Base-by-base conservation (phyloP, 2,329 filamentous ascomycete genomes). In the Bipolaris sorokiniana region DNA sequence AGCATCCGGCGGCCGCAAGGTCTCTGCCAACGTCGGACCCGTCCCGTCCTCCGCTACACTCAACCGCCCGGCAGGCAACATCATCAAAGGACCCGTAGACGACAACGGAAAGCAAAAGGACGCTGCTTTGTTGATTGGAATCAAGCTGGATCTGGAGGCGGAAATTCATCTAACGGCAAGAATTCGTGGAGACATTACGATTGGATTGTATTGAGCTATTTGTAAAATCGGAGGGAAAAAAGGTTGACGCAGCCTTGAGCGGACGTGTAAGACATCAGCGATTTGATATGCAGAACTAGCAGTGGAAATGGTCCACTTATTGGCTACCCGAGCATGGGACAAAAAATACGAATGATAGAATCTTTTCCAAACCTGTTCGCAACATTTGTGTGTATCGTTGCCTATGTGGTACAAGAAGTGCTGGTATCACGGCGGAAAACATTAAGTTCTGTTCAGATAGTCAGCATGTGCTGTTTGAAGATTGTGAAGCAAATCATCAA, bases 91-190 rank as follows among this genome's bases (percentile, higher is more conserved):
- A 10, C 80, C 84, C 13, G 81, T 82, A 31, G 83, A 86, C 59
- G 81, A 84, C 28, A 76, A 86, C 51, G 84, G 85, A 58, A 82
- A 84, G 65, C 77, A 83, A 57, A 87, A 85, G 75, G 74, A 82
- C 38, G 83, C 85, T 4, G 84, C 83, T 1, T 78, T 87, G 41
- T 79, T 87, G 65, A 79, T 88, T 36, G 85, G 85, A 54, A 86
- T 87, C 77, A 87, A 88, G 78, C 78, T 88, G 34, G 85, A 88
- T 68, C 75, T 87, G 18, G 85, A 88, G 71, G 85, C 85, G 13
- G 85, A 87, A 70, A 83, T 87, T 41, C 84, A 88, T 70, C 74
- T 87, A 61, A 87, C 84, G 16, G 85, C 85, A 47, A 75, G 85
- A 49, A 79, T 87, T 58, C 79, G 84, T 45, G 85, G 85, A 79